A percentile compares a stretch with the other conserved stretches of the same genome.
These are phyloP conservation scores for Psilocybe cubensis DNA, from an alignment of 768 basidiomycete species.

Conservation along the genomic window DNA sequence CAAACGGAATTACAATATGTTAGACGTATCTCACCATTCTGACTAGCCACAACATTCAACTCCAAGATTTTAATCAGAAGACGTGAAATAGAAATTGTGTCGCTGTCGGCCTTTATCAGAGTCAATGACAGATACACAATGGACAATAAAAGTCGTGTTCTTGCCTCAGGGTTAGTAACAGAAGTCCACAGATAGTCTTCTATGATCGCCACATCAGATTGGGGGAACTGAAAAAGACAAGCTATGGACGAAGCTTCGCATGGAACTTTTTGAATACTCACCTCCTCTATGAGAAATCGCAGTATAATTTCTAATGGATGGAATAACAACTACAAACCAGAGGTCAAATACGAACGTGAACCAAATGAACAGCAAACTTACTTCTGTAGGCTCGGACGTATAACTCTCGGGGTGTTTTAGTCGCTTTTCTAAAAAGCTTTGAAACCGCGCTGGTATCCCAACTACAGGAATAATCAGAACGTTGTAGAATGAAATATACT, in stretches of 20 bases:
- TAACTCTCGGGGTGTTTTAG: neutral
- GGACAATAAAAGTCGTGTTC: too few relatives aligned
- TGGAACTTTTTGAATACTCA: neutral
- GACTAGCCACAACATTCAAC: neutral
- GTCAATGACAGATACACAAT: neutral
- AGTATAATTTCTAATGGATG: conserved; percentile 1
- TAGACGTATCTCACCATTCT: neutral
- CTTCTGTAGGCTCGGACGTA: neutral
- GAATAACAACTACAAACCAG: neutral
- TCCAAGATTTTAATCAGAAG: neutral
- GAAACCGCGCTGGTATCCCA: neutral
- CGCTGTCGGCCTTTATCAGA: neutral
- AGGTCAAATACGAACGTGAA: too few relatives aligned
- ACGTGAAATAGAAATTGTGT: neutral
- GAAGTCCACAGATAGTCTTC: conserved; percentile 4
- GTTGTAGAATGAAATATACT: neutral
- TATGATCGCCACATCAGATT: neutral
- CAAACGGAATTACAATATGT: neutral
- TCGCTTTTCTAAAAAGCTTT: neutral
- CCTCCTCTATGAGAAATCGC: conserved; percentile 1
- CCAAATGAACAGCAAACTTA: neutral
- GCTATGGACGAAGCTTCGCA: neutral
- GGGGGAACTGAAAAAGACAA: neutral
- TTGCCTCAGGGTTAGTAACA: neutral
- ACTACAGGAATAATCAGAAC: neutral